Evolutionary conservation across 2,329 filamentous ascomycete species (phyloP).

Genomic region (Colletotrichum sublineola): DNA sequence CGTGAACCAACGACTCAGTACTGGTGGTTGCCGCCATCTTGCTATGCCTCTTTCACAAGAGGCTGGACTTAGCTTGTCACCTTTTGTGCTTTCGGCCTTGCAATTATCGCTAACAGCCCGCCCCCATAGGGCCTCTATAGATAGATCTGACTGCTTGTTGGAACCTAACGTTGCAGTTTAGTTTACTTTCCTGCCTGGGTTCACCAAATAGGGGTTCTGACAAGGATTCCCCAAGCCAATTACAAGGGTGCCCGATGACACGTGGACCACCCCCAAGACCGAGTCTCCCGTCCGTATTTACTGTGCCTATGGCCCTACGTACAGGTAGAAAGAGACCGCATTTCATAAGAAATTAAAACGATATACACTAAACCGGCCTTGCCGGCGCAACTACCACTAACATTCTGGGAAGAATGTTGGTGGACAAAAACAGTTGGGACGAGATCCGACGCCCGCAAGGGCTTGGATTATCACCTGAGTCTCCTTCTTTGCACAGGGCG

Average conservation of each 20-base stretch:
- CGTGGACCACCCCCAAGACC: conserved; percentile 24
- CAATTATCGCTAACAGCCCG: background rate
- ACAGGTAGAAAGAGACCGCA: background rate
- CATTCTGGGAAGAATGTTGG: background rate
- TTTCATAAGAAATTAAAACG: background rate
- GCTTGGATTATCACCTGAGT: too few relatives aligned
- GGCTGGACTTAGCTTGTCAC: background rate
- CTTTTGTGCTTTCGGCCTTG: conserved; percentile 2
- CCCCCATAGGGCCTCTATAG: conserved; percentile 6
- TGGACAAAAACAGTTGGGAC: background rate
- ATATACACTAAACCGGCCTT: background rate
- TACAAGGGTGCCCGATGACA: conserved; percentile 22
- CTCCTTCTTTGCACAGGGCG: background rate
- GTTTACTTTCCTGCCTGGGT: background rate
- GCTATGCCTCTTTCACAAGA: background rate
- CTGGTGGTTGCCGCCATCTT: background rate
- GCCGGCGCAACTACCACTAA: background rate
- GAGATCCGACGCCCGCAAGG: background rate
- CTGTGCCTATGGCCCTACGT: too few relatives aligned
- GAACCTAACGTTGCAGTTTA: too few relatives aligned
- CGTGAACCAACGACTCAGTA: background rate
- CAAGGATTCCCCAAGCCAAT: conserved; percentile 30
- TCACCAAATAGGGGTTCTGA: conserved; percentile 10
- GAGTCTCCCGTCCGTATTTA: background rate
- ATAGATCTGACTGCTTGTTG: conserved; percentile 28